Evolutionary conservation across 768 basidiomycete genomes (phyloP).

Genomic region (Termitomyces sp.): DNA sequence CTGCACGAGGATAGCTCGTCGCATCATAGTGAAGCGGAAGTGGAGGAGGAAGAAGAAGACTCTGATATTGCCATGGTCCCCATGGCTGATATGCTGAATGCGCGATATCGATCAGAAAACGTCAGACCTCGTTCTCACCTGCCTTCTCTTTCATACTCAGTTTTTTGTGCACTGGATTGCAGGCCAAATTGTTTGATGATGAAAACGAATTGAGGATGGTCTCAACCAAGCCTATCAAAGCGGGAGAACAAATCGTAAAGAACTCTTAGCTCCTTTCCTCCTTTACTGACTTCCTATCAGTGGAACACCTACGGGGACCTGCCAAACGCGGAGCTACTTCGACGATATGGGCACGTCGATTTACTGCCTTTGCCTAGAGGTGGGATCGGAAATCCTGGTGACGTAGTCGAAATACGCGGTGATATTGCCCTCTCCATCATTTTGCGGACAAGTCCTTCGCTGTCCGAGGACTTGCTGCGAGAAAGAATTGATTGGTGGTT

Average conservation of each 20-base stretch:
- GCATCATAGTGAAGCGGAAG: constrained; percentile 29
- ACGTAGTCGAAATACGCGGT: constrained; percentile 72
- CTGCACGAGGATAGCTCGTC: constrained; percentile 14
- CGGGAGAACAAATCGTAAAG: constrained; percentile 85
- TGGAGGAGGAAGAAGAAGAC: constrained; percentile 34
- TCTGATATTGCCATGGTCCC: constrained; percentile 87
- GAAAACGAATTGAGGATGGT: constrained; percentile 70
- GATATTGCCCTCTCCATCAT: constrained; percentile 54
- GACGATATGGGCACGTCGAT: constrained; percentile 93
- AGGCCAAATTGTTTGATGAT: constrained; percentile 88
- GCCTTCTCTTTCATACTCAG: not conserved
- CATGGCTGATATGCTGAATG: constrained; percentile 95
- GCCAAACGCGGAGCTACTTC: constrained; percentile 89
- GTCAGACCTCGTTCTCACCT: constrained; percentile 34
- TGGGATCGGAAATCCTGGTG: constrained; percentile 65
- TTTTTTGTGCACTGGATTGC: constrained; percentile 2
- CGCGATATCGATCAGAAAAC: constrained; percentile 78
- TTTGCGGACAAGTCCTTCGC: constrained; percentile 12
- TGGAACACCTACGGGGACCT: constrained; percentile 95
- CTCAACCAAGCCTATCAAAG: constrained; percentile 63
- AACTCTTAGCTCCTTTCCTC: not conserved
- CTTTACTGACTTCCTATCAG: constrained; percentile 30
- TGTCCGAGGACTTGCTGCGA: constrained; percentile 24
- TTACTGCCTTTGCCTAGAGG: constrained; percentile 47
- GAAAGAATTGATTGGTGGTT: constrained; percentile 92